These are phyloP conservation scores for Lactifluus rugatus DNA, from an alignment of 768 basidiomycete species.

Conservation along the genomic window DNA sequence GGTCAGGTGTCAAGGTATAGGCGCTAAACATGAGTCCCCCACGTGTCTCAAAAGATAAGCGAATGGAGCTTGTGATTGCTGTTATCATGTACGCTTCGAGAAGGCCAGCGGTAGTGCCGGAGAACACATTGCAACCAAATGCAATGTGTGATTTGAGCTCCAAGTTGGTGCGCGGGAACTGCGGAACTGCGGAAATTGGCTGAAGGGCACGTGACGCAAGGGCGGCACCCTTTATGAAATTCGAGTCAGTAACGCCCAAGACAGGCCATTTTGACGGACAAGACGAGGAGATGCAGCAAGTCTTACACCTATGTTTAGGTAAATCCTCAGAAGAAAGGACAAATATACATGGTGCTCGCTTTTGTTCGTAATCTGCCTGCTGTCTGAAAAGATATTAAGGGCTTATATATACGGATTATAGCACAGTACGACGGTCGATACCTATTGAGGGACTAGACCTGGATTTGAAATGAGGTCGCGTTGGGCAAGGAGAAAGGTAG, in stretches of 20 bases:
- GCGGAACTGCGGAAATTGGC: background rate
- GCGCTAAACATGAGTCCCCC: background rate
- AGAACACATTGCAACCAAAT: background rate
- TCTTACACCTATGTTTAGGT: background rate
- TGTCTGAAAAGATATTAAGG: background rate
- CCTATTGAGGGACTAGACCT: background rate
- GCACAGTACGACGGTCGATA: background rate
- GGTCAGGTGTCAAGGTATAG: background rate
- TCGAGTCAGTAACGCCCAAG: background rate
- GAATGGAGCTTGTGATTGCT: background rate
- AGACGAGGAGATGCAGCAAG: background rate
- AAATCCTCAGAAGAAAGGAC: background rate
- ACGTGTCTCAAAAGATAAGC: background rate
- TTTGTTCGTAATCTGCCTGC: background rate
- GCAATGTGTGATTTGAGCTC: too few relatives aligned
- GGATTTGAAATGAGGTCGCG: background rate
- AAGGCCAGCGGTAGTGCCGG: background rate
- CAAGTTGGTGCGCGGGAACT: too few relatives aligned
- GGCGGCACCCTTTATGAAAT: background rate
- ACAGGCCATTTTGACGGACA: background rate
- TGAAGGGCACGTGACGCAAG: background rate
- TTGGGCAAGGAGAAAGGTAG: background rate
- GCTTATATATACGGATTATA: background rate
- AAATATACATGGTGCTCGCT: background rate
- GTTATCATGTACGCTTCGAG: background rate